Base-by-base conservation (phyloP, 2,329 filamentous ascomycete genomes). In the Hortaea werneckii region DNA sequence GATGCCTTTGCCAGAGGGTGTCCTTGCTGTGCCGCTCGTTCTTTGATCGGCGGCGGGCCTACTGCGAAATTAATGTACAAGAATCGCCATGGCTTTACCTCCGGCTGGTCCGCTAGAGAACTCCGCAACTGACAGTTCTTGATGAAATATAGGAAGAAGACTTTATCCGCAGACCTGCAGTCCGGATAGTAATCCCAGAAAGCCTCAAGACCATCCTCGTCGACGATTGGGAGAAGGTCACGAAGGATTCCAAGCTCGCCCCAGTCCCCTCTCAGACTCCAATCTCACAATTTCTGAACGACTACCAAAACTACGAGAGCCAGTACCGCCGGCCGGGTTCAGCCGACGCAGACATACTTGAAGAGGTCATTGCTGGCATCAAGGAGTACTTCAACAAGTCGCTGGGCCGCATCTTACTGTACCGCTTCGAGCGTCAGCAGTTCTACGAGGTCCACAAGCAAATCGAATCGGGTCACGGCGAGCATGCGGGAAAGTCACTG, bases 191-290 rank as follows among this genome's bases (percentile, higher is more conserved):
- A 42, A 81, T 96, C 53, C 88, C 92, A 0, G 92, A 96, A 61
- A 80, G 85, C 54, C 75, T 98, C 54, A 95, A 96, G 70, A 87
- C 85, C 11, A 77, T 94, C 51, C 79, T 98, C 3, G 92, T 98
- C 20, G 92, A 98, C 63, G 92, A 98, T 65, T 98, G 92, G 92
- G 92, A 98, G 66, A 94, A 95, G 58, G 82, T 98, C 50, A 98
- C 92, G 46, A 96, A 95, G 70, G 92, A 94, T 62, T 80, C 87
- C 56, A 86, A 90, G 61, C 80, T 96, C 4, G 87, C 95, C 29
- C 82, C 86, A 1, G 73, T 98, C 11, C 92, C 92, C 0, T 82
- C 87, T 40, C 73, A 76, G 28, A 78, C 83, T 43, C 80, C 90
- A 1, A 87, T 92, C 49, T 79, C 77, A 52, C 71, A 79, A 53